Percentiles rank a stretch among this genome's conserved stretches.
Conservation (phyloP, 352 stramenopile species). For the Phytophthora lateralis region DNA sequence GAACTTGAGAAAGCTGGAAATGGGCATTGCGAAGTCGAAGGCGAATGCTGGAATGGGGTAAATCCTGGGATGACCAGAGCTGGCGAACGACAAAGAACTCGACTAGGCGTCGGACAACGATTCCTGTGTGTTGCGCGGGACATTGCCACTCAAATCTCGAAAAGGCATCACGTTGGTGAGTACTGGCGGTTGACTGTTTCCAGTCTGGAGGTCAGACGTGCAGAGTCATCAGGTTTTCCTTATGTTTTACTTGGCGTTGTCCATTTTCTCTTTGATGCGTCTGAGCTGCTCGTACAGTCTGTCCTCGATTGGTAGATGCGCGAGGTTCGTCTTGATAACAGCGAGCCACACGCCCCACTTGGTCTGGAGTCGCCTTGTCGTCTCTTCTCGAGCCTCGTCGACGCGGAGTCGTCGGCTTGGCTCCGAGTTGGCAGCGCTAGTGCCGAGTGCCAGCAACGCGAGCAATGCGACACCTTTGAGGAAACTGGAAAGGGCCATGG, state of each 20-base stretch:
- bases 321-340: neutral
- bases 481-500: conserved; percentile 9
- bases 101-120: too few relatives aligned
- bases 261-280: neutral
- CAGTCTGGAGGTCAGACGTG: too few relatives aligned
- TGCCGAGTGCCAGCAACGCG: conserved; percentile 1
- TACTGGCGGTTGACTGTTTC: too few relatives aligned
- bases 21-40: neutral
- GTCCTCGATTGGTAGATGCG: neutral
- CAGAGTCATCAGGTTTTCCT: neutral
- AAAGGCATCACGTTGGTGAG: too few relatives aligned
- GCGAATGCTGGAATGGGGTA: neutral
- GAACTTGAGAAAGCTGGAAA: neutral
- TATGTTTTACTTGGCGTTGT: neutral
- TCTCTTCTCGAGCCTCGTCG: neutral
- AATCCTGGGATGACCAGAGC: neutral
- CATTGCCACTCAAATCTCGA: too few relatives aligned
- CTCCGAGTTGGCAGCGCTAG: neutral
- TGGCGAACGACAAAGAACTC: too few relatives aligned
- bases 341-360: neutral
- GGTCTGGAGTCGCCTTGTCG: neutral
- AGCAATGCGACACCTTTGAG: conserved; percentile 10
- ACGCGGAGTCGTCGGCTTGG: neutral
- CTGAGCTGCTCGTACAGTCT: neutral
- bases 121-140: too few relatives aligned